phyloP scores from a whole-genome alignment of 2,329 filamentous ascomycete species.

The Parasarocladium wereldwijsianum region DNA sequence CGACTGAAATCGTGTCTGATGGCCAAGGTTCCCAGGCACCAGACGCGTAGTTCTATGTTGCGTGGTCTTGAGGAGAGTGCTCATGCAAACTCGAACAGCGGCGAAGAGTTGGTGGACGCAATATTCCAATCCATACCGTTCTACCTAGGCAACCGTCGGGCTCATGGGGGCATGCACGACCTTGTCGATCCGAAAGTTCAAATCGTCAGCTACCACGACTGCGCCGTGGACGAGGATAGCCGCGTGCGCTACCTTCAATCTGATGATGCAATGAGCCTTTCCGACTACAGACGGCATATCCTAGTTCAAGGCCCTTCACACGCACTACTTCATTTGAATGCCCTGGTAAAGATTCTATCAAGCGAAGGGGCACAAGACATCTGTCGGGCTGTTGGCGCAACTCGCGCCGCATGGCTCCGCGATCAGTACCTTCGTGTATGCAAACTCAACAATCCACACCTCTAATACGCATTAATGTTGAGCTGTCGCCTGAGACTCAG shows the following conservation, averaged over 20 bases:
- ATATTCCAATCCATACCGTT: slow-evolving; percentile 8
- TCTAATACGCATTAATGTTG: background rate
- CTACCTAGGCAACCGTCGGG: slow-evolving; percentile 8
- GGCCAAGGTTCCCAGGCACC: slow-evolving; percentile 4
- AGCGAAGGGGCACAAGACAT: slow-evolving; percentile 3
- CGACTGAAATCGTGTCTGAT: slow-evolving; percentile 7
- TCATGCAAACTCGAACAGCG: slow-evolving; percentile 5
- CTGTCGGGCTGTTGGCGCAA: background rate
- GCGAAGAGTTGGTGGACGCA: slow-evolving; percentile 8
- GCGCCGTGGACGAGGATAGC: slow-evolving; percentile 6
- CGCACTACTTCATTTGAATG: slow-evolving; percentile 7
- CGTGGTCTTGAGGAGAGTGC: slow-evolving; percentile 6
- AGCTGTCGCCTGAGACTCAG: too few species aligned
- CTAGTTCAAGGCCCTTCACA: slow-evolving; percentile 9
- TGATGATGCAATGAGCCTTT: slow-evolving; percentile 6
- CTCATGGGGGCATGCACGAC: slow-evolving; percentile 7
- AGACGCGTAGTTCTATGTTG: slow-evolving; percentile 5
- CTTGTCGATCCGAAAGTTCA: slow-evolving; percentile 6
- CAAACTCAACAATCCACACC: background rate
- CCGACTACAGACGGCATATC: slow-evolving; percentile 8
- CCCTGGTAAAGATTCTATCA: slow-evolving; percentile 6
- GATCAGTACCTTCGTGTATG: background rate
- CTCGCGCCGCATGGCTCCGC: background rate
- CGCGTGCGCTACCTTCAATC: slow-evolving; percentile 7
- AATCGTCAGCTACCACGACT: slow-evolving; percentile 8